These are phyloP conservation scores for Pestalotiopsis sp. DNA, from an alignment of 2,329 filamentous ascomycete genomes.

Conservation along the genomic window DNA sequence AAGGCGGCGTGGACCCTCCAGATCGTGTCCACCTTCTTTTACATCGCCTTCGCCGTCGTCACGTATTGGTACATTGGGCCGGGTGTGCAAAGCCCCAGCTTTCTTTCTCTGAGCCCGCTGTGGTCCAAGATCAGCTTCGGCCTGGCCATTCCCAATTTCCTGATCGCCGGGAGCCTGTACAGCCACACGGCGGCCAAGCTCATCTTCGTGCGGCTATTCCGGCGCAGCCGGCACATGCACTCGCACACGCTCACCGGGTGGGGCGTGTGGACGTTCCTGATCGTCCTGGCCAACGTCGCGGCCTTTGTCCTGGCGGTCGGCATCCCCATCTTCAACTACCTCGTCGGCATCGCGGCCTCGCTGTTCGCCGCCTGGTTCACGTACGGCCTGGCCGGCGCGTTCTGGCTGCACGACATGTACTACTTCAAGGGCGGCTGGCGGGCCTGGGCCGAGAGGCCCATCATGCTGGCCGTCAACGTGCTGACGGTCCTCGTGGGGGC, in stretches of 20 bases:
- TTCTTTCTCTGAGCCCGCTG: slow-evolving; percentile 45
- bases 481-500: slow-evolving; percentile 45
- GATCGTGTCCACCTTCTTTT: slow-evolving; percentile 49
- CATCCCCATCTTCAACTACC: slow-evolving; percentile 55
- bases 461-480: slow-evolving; percentile 39
- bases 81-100: slow-evolving; percentile 46
- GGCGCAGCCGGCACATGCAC: slow-evolving; percentile 46
- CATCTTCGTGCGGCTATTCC: slow-evolving; percentile 51
- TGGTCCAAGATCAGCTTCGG: slow-evolving; percentile 54
- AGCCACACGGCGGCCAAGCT: slow-evolving; percentile 54
- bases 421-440: slow-evolving; percentile 39
- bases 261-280: slow-evolving; percentile 46
- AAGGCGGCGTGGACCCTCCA: slow-evolving; percentile 53
- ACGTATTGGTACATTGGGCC: slow-evolving; percentile 52
- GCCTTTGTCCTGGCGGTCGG: slow-evolving; percentile 46
- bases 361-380: slow-evolving; percentile 57
- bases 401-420: slow-evolving; percentile 53
- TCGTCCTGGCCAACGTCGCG: slow-evolving; percentile 45
- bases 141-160: slow-evolving; percentile 50
- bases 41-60: slow-evolving; percentile 51
- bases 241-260: slow-evolving; percentile 48
- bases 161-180: slow-evolving; percentile 51
- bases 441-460: slow-evolving; percentile 38
- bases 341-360: slow-evolving; percentile 51
- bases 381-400: slow-evolving; percentile 52